These are phyloP conservation scores for Escallonia rubra DNA, from an alignment of 129 eudicot species.

Conservation along the genomic window DNA sequence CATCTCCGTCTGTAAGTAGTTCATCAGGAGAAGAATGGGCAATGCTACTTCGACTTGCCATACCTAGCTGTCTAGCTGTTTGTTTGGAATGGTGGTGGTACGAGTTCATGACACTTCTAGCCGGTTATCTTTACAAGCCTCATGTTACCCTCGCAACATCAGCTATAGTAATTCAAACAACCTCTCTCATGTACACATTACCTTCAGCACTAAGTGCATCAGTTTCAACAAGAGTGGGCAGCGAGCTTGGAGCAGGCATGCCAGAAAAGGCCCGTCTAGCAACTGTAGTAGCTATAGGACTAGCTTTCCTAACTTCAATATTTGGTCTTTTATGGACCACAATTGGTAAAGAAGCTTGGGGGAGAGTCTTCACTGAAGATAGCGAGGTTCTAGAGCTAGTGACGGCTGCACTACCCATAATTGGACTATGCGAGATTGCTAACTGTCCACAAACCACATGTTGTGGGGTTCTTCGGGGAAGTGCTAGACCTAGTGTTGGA, in stretches of 20 bases:
- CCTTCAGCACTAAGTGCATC: conserved; percentile 93
- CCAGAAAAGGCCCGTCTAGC: conserved; percentile 74
- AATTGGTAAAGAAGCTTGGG: conserved; percentile 80
- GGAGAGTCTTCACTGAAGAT: conserved; percentile 70
- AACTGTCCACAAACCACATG: conserved; percentile 98
- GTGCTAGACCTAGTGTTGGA: conserved; percentile 75
- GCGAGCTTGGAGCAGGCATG: conserved; percentile 90
- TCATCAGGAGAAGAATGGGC: conserved; percentile 69
- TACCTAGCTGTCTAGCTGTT: conserved; percentile 81
- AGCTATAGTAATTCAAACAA: conserved; percentile 96
- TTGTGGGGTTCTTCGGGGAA: conserved; percentile 92
- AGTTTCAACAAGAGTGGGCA: conserved; percentile 83
- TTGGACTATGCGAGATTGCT: conserved; percentile 90
- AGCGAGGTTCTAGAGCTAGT: conserved; percentile 68
- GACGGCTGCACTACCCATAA: conserved; percentile 64
- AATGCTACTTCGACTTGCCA: conserved; percentile 63
- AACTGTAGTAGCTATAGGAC: conserved; percentile 56
- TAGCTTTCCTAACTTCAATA: conserved; percentile 56
- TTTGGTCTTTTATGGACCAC: conserved; percentile 76
- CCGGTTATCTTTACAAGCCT: conserved; percentile 84
- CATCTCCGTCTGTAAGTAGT: conserved; percentile 9
- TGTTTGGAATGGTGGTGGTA: conserved; percentile 99
- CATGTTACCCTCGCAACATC: conserved; percentile 78
- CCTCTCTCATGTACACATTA: conserved; percentile 84
- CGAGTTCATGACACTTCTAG: conserved; percentile 79